phyloP scores from a whole-genome alignment of 441 rosid species.

The Melastoma candidum region DNA sequence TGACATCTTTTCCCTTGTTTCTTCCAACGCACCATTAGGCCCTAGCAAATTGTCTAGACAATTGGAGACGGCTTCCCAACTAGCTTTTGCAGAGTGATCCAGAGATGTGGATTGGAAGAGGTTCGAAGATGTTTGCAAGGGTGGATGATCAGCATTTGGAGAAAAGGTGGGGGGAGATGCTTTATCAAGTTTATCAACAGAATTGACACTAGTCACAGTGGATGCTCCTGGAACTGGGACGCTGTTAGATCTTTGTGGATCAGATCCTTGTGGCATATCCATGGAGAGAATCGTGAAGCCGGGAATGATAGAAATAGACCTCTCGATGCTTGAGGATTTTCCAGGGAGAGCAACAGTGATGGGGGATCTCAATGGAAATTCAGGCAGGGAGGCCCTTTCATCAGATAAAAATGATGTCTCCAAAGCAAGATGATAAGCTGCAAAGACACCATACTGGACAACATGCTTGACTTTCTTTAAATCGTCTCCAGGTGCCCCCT shows the following conservation, averaged over 20 bases:
- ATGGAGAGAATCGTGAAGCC: conserved; percentile 53
- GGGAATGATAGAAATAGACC: conserved; percentile 86
- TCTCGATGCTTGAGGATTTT: conserved; percentile 54
- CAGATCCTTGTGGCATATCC: conserved; percentile 43
- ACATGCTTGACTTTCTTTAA: conserved; percentile 97
- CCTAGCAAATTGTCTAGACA: conserved; percentile 17
- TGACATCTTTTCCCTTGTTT: conserved; percentile 30
- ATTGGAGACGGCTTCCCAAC: conserved; percentile 29
- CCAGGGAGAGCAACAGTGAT: conserved; percentile 77
- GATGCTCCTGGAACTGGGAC: conserved; percentile 36
- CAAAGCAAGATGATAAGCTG: conserved; percentile 92
- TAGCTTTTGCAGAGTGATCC: conserved; percentile 21
- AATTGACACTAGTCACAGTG: conserved; percentile 26
- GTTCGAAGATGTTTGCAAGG: conserved; percentile 14
- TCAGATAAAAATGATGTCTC: conserved; percentile 98
- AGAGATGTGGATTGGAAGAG: conserved; percentile 13
- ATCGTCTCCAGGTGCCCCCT: conserved; percentile 84
- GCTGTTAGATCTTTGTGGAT: conserved; percentile 46
- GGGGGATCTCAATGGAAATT: conserved; percentile 65
- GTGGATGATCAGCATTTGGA: too few relatives aligned
- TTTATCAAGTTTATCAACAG: conserved; percentile 28
- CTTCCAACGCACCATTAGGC: conserved; percentile 26
- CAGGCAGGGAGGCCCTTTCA: conserved; percentile 91
- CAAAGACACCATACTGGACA: conserved; percentile 93
- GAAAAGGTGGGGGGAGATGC: conserved; percentile 24